These are phyloP conservation scores for Albatrellus sp. DNA, from an alignment of 1,284 basidiomycete genomes.

Conservation along the genomic window DNA sequence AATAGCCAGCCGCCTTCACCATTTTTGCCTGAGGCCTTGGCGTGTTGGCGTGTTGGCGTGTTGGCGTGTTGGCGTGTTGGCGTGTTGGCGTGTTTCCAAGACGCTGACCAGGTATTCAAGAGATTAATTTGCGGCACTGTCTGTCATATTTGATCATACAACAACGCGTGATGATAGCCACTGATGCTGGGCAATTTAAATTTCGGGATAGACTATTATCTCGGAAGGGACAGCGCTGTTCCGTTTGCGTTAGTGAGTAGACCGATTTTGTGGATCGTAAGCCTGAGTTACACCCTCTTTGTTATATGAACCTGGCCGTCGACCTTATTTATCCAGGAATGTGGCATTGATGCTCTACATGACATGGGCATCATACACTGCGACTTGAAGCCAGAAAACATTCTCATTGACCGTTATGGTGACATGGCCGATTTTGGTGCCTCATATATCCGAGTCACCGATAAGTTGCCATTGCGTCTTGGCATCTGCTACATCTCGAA, in stretches of 20 bases:
- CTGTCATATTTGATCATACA: constrained; percentile 3
- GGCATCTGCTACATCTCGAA: too few species aligned
- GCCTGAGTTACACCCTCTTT: not conserved
- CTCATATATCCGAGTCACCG: constrained; percentile 43
- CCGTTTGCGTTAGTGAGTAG: not conserved
- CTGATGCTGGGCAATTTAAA: not conserved
- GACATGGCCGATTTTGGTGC: constrained; percentile 78
- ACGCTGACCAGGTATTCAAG: constrained; percentile 14
- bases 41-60: too few species aligned
- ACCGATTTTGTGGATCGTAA: not conserved
- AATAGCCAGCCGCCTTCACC: constrained; percentile 13
- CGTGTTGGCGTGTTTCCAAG: constrained; percentile 18
- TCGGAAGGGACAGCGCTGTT: too few species aligned
- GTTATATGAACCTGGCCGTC: not conserved
- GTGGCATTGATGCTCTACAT: constrained; percentile 49
- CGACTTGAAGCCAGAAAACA: constrained; percentile 76
- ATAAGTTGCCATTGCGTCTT: too few species aligned
- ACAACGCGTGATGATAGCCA: too few species aligned
- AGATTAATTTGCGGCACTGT: constrained; percentile 16
- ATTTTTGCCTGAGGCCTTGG: constrained; percentile 19
- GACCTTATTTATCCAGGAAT: constrained; percentile 19
- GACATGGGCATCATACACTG: constrained; percentile 73
- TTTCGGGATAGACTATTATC: not conserved
- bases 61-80: too few species aligned
- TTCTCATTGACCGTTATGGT: constrained; percentile 53